phyloP scores from a whole-genome alignment of 176 grass and related monocot genomes.

The Neostapfia colusana region DNA sequence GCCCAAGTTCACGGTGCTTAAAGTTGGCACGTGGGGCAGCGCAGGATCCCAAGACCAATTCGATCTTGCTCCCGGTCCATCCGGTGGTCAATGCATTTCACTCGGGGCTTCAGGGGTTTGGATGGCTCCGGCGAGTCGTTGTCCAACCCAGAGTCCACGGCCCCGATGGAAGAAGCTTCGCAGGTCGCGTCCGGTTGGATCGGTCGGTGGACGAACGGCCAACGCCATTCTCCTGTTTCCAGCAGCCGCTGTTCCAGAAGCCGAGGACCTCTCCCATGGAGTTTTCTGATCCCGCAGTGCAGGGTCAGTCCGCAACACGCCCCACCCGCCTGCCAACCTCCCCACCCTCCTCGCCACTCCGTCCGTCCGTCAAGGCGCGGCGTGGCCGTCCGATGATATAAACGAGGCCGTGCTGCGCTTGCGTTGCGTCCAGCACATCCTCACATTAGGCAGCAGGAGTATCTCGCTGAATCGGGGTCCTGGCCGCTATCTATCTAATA shows the following conservation, averaged over 20 bases:
- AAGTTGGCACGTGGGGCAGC: background rate
- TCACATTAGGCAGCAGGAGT: background rate
- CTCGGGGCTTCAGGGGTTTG: too few relatives aligned
- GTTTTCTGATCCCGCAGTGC: background rate
- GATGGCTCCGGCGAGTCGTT: background rate
- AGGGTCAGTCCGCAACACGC: background rate
- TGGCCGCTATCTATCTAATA: background rate
- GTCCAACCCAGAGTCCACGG: conserved; percentile 8
- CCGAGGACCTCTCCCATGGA: background rate
- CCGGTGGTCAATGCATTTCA: too few relatives aligned
- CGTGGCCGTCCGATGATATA: background rate
- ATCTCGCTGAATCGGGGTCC: background rate
- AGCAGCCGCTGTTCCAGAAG: background rate
- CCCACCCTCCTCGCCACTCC: background rate
- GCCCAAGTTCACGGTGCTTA: background rate
- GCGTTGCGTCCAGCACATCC: background rate
- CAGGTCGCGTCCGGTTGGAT: background rate
- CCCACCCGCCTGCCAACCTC: background rate
- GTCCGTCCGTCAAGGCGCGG: background rate
- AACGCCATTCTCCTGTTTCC: background rate
- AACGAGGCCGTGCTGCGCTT: background rate
- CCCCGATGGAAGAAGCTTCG: background rate
- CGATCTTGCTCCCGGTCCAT: too few relatives aligned
- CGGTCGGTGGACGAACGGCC: background rate
- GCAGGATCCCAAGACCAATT: conserved; percentile 1